phyloP scores from a whole-genome alignment of 83 land plant species.

The Picea engelmannii region DNA sequence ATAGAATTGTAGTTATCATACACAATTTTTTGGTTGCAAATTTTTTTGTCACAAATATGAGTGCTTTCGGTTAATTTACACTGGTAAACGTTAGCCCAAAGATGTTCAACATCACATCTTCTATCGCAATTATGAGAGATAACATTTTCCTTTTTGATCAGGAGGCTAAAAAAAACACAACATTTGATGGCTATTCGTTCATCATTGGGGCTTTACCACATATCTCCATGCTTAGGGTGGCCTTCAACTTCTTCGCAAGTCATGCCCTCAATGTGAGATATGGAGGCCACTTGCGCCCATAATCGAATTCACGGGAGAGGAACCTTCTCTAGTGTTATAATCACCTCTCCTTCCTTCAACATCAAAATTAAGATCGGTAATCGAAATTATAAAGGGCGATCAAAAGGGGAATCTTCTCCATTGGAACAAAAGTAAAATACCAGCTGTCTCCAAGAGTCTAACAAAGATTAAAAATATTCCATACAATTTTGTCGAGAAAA shows the following conservation, averaged over 20 bases:
- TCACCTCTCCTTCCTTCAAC: no score
- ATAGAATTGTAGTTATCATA: conserved; percentile 79
- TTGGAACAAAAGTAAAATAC: no score
- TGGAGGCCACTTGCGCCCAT: neutral
- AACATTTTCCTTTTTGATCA: conserved; percentile 39
- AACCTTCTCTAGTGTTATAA: no score
- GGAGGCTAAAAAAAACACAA: conserved; percentile 66
- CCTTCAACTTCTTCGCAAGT: neutral
- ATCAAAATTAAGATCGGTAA: no score
- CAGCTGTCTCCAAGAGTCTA: no score
- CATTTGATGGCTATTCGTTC: conserved; percentile 47
- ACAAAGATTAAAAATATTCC: no score
- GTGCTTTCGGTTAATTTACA: conserved; percentile 71
- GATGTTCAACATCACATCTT: conserved; percentile 62
- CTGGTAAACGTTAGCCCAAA: conserved; percentile 69
- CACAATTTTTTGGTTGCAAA: conserved; percentile 74
- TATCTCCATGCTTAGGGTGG: neutral
- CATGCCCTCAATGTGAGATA: neutral
- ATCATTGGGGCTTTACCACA: neutral
- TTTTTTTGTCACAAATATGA: conserved; percentile 83
- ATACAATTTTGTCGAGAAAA: no score
- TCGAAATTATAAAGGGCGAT: no score
- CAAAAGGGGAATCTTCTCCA: no score
- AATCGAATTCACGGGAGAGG: no score
- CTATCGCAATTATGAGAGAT: conserved; percentile 66